Percentiles rank a stretch among this genome's conserved stretches.
Conservation (phyloP, 805 yeast species). For the Candida silvicultrix region DNA sequence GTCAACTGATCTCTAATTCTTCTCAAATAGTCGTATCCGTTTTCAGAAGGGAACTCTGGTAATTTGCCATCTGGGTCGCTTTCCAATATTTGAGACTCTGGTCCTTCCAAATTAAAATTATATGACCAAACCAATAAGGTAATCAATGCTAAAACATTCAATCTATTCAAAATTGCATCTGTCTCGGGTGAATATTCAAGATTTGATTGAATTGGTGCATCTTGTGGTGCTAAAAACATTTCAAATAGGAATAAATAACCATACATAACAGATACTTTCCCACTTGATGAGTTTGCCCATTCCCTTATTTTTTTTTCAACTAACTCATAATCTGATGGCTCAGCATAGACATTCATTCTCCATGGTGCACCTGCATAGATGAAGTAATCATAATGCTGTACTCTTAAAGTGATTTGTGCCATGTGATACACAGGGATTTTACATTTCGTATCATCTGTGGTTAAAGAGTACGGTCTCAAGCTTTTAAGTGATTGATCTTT, state of each 20-base stretch:
- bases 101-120: constrained; percentile 40
- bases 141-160: constrained; percentile 27
- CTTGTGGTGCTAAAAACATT: constrained; percentile 51
- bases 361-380: constrained; percentile 79
- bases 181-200: constrained; percentile 43
- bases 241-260: constrained; percentile 58
- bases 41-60: constrained; percentile 32
- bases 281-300: constrained; percentile 44
- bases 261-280: constrained; percentile 50
- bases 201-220: constrained; percentile 32
- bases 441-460: constrained; percentile 41
- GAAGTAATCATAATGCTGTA: constrained; percentile 73
- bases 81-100: constrained; percentile 30
- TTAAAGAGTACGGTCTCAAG: constrained; percentile 14
- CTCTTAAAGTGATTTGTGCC: constrained; percentile 64
- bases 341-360: constrained; percentile 64
- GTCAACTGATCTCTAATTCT: constrained; percentile 41
- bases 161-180: constrained; percentile 40
- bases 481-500: constrained; percentile 10
- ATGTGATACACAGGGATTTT: constrained; percentile 65
- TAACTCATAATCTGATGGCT: constrained; percentile 40
- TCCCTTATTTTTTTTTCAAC: constrained; percentile 43
- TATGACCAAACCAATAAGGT: constrained; percentile 43
- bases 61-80: constrained; percentile 8
- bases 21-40: constrained; percentile 43